Percentiles rank a stretch among this genome's conserved stretches.
Conservation (phyloP, 495 filamentous ascomycete species). For the Jackrogersella minutella region DNA sequence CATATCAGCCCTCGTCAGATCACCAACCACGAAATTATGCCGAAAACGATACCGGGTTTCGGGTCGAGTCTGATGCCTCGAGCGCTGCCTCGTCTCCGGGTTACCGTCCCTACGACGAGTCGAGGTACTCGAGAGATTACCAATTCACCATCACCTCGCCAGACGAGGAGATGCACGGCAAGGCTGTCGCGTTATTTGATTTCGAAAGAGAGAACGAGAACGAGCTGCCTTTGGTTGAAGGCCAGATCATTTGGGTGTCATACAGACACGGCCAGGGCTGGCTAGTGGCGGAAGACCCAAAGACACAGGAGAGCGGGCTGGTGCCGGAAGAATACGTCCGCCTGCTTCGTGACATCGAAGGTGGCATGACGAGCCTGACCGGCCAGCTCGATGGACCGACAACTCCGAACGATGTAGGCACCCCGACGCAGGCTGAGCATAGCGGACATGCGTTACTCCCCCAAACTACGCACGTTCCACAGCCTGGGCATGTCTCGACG, state of each 20-base stretch:
- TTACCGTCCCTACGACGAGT: conserved; percentile 61
- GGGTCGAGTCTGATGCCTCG: conserved; percentile 69
- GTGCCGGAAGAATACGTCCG: conserved; percentile 98
- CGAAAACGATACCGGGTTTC: conserved; percentile 58
- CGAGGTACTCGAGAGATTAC: conserved; percentile 85
- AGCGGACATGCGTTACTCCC: conserved; percentile 40
- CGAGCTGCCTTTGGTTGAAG: conserved; percentile 89
- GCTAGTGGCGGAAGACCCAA: conserved; percentile 97
- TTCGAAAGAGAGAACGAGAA: conserved; percentile 96
- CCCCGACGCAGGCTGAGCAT: conserved; percentile 65
- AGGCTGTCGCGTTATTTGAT: conserved; percentile 93
- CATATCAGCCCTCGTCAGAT: conserved; percentile 51
- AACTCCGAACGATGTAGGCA: conserved; percentile 60
- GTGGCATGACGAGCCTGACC: conserved; percentile 62
- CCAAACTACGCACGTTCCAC: conserved; percentile 20
- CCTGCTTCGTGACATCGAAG: conserved; percentile 89
- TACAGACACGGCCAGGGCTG: conserved; percentile 96
- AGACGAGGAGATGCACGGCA: conserved; percentile 97
- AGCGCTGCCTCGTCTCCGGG: conserved; percentile 61
- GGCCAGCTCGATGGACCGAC: conserved; percentile 51
- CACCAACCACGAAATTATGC: conserved; percentile 65
- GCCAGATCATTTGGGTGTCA: conserved; percentile 95
- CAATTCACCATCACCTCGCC: conserved; percentile 95
- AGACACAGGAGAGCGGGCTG: conserved; percentile 80
- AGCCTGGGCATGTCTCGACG: conserved; percentile 53